Evolutionary conservation across 1,139 yeast species (phyloP).

Genomic region (Geotrichum candidum): DNA sequence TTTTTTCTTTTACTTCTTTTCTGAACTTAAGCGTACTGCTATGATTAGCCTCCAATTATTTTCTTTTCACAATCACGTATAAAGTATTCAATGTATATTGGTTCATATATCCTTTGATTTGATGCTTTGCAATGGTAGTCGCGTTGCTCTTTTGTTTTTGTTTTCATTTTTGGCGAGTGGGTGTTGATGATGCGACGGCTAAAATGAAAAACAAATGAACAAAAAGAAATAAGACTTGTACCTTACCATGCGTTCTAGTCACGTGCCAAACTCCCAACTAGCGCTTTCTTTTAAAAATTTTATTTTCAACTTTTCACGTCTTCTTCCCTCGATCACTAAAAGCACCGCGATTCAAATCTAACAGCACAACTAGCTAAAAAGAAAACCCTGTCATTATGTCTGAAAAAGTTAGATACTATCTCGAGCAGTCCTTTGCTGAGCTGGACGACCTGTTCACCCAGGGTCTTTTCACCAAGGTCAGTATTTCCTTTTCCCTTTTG

Average conservation of each 20-base stretch:
- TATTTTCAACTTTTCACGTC: not conserved
- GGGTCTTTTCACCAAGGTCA: slow-evolving; percentile 53
- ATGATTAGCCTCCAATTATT: no score
- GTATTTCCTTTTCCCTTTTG: not conserved
- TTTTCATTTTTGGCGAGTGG: no score
- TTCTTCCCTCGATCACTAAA: not conserved
- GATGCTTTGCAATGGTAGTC: not conserved
- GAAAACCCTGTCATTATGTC: slow-evolving; percentile 42
- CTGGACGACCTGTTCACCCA: slow-evolving; percentile 78
- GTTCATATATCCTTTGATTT: not conserved
- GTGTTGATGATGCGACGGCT: not conserved
- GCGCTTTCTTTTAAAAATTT: not conserved
- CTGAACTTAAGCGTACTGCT: no score
- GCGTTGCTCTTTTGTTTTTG: not conserved
- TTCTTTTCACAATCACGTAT: not conserved
- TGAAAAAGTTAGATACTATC: slow-evolving; percentile 66
- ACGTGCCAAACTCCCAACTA: not conserved
- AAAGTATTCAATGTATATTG: not conserved
- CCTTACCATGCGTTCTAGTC: not conserved
- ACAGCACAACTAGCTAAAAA: not conserved
- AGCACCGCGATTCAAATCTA: not conserved
- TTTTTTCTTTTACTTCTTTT: not conserved
- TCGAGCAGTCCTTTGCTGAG: slow-evolving; percentile 88
- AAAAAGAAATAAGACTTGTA: not conserved
- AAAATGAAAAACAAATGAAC: not conserved